These are phyloP conservation scores for Cutaneotrichosporon sp. DNA, from an alignment of 1,284 basidiomycete species.

Conservation along the genomic window DNA sequence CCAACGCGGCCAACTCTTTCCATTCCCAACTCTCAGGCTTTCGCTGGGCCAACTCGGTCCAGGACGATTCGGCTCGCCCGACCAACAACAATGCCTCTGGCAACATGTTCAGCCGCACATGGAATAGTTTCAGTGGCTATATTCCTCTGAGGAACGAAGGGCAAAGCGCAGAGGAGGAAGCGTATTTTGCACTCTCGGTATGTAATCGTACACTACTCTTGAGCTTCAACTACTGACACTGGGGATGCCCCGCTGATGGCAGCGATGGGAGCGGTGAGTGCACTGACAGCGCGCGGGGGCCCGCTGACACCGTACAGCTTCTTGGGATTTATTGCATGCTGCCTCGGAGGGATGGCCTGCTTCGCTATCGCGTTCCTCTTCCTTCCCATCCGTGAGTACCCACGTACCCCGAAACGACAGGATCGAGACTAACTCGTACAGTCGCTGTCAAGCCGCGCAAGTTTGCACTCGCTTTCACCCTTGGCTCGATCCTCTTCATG, in stretches of 20 bases:
- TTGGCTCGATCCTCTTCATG: slow-evolving; percentile 44
- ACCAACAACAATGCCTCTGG: slow-evolving; percentile 56
- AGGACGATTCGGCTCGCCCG: slow-evolving; percentile 65
- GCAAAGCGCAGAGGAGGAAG: slow-evolving; percentile 90
- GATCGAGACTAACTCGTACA: slow-evolving; percentile 18
- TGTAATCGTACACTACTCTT: slow-evolving; percentile 24
- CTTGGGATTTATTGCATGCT: slow-evolving; percentile 88
- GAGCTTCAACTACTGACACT: neutral
- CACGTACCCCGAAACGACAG: neutral
- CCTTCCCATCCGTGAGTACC: slow-evolving; percentile 63
- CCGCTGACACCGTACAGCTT: slow-evolving; percentile 58
- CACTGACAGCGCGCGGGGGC: neutral
- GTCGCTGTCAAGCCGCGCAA: slow-evolving; percentile 79
- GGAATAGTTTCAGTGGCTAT: slow-evolving; percentile 67
- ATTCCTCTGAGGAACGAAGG: slow-evolving; percentile 82
- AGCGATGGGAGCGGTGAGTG: slow-evolving; percentile 49
- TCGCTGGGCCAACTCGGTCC: slow-evolving; percentile 74
- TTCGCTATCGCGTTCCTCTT: slow-evolving; percentile 94
- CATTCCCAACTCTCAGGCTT: slow-evolving; percentile 60
- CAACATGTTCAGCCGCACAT: slow-evolving; percentile 56
- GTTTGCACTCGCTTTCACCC: slow-evolving; percentile 82
- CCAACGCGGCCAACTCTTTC: slow-evolving; percentile 42
- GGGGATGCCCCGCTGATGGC: slow-evolving; percentile 6
- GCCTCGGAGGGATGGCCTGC: slow-evolving; percentile 86
- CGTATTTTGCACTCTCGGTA: slow-evolving; percentile 89